A percentile compares a stretch with the other conserved stretches of the same genome.
These are phyloP conservation scores for Annulohypoxylon stygium DNA, from an alignment of 495 filamentous ascomycete species.

Conservation along the genomic window DNA sequence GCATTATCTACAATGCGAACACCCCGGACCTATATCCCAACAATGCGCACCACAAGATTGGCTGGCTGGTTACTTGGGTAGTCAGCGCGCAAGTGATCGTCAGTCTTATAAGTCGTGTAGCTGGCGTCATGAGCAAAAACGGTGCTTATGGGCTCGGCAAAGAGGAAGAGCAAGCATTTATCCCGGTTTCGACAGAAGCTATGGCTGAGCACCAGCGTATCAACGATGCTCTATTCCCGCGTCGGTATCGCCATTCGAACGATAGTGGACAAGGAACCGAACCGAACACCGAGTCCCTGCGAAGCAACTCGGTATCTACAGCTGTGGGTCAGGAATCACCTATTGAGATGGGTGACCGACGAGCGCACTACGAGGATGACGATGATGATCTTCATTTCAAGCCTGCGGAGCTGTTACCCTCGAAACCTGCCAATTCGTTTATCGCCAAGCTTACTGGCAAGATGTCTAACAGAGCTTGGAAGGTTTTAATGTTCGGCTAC, in stretches of 20 bases:
- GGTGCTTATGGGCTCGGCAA: conserved; percentile 35
- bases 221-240: conserved; percentile 53
- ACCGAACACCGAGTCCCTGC: conserved; percentile 73
- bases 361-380: conserved; percentile 64
- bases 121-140: conserved; percentile 51
- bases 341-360: conserved; percentile 66
- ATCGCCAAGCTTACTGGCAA: conserved; percentile 51
- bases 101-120: conserved; percentile 69
- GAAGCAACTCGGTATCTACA: conserved; percentile 70
- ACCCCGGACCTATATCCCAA: conserved; percentile 91
- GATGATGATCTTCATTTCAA: conserved; percentile 55
- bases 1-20: conserved; percentile 80
- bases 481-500: conserved; percentile 56
- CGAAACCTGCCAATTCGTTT: conserved; percentile 49
- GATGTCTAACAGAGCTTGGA: conserved; percentile 61
- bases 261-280: conserved; percentile 94
- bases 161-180: conserved; percentile 66
- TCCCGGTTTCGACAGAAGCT: conserved; percentile 76
- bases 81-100: conserved; percentile 76
- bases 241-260: conserved; percentile 75
- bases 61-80: conserved; percentile 86
- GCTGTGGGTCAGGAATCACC: conserved; percentile 67
- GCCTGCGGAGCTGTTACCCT: conserved; percentile 50
- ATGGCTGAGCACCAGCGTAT: conserved; percentile 71
- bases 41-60: conserved; percentile 89